Base-by-base conservation (phyloP, 805 yeast genomes). In the Lipomyces anomalus region DNA sequence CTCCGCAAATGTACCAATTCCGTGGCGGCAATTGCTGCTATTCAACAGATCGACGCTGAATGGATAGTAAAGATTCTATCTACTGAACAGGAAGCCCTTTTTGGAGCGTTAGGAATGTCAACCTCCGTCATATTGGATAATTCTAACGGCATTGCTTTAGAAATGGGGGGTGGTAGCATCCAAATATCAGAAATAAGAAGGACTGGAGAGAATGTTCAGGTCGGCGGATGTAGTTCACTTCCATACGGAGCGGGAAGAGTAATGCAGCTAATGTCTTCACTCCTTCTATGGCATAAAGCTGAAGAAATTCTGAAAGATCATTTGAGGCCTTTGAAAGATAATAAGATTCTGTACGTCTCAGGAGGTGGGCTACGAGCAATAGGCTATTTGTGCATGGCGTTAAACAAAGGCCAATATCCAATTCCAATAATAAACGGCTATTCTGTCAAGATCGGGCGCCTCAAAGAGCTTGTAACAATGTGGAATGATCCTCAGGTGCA, bases 181-280 rank as follows among this genome's bases (percentile, higher is more conserved):
- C 86, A 80, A 52, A 56, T 83, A 30, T 79, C 84, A 34, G 83
- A 90, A 88, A 76, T 81, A 22, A 65, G 66, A 45, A 71, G 76
- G 52, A 76, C 82, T 23, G 67, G 70, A 5, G 70, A 69, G 13
- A 84, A 87, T 0, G 78, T 79, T 2, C 75, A 81, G 1, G 18
- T 50, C 13, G 40, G 30, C 9, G 32, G 20, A 9, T 6, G 20
- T 7, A 21, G 32, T 13, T 21, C 40, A 23, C 63, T 82, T 38
- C 88, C 88, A 1, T 83, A 78, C 59, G 90, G 90, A 17, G 84
- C 87, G 1, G 85, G 83, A 22, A 80, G 81, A 1, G 63, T 82
- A 35, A 72, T 82, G 0, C 70, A 77, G 54, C 64, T 84, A 53
- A 60, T 80, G 49, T 67, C 68, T 44, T 57, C 67, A 37, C 84